phyloP scores from a whole-genome alignment of 2,329 filamentous ascomycete species.

The Trichoderma oligosporum region DNA sequence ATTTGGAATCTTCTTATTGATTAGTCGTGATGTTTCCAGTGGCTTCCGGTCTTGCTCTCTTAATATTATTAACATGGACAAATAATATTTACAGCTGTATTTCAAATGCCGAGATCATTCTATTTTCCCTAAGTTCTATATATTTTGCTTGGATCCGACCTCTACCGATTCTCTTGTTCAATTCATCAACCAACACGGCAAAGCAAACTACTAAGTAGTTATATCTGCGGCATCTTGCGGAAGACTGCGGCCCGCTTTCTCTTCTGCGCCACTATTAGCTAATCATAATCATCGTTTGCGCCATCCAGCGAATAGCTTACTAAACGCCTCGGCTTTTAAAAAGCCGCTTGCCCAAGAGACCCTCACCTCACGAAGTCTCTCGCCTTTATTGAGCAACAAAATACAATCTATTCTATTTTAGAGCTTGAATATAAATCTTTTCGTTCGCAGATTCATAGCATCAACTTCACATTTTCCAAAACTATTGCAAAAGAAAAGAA shows the following conservation, averaged over 20 bases:
- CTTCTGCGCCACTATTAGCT: background rate
- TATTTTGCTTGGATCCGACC: too few relatives aligned
- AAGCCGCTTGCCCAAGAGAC: too few relatives aligned
- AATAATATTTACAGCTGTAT: too few relatives aligned
- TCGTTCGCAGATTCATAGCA: too few relatives aligned
- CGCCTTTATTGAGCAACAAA: too few relatives aligned
- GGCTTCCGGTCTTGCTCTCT: background rate
- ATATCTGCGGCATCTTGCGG: slow-evolving; percentile 11
- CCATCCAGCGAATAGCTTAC: background rate
- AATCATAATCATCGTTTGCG: background rate
- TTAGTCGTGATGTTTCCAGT: slow-evolving; percentile 3
- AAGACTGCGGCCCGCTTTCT: slow-evolving; percentile 11
- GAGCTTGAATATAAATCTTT: too few relatives aligned
- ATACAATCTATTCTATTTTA: too few relatives aligned
- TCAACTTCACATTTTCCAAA: background rate
- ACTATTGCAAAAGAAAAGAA: background rate
- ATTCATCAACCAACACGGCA: background rate
- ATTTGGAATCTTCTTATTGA: background rate
- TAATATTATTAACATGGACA: background rate
- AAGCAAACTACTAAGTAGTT: background rate
- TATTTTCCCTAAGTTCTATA: too few relatives aligned
- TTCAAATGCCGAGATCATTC: too few relatives aligned
- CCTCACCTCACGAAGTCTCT: too few relatives aligned
- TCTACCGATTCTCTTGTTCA: too few relatives aligned
- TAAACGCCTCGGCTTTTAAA: background rate